These are phyloP conservation scores for Avena insularis DNA, from an alignment of 176 grass and related monocot species.

Conservation along the genomic window DNA sequence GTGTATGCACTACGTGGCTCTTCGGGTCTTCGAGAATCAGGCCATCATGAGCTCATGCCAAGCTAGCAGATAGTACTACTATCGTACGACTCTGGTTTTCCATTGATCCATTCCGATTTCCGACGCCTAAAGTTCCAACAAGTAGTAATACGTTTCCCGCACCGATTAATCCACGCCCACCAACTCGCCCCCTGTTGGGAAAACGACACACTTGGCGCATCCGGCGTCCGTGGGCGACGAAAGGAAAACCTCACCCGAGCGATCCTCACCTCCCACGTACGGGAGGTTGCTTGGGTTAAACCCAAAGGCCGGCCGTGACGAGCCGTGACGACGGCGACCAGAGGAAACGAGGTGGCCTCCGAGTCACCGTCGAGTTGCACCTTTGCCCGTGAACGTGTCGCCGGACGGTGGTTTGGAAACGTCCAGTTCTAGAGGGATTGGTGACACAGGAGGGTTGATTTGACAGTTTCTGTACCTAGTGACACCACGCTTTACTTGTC, in stretches of 20 bases:
- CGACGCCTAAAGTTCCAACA: not conserved
- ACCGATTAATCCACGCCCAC: not conserved
- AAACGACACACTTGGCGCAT: constrained; percentile 1
- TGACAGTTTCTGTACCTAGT: constrained; percentile 9
- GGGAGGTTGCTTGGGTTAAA: constrained; percentile 51
- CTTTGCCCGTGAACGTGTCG: constrained; percentile 5
- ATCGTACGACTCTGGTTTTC: not conserved
- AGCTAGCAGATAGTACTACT: no score
- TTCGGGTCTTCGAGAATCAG: not conserved
- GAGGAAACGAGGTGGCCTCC: constrained; percentile 14
- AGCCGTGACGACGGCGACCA: constrained; percentile 34
- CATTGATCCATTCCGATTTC: not conserved
- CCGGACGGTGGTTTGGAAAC: constrained; percentile 34
- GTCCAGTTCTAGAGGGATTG: constrained; percentile 36
- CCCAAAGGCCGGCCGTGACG: constrained; percentile 2
- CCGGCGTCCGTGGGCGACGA: constrained; percentile 20
- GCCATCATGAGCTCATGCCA: constrained; percentile 3
- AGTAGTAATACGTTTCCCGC: not conserved
- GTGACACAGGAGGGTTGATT: not conserved
- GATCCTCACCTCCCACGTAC: constrained; percentile 21
- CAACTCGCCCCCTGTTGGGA: not conserved
- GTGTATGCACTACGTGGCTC: not conserved
- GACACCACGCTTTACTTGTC: constrained; percentile 31
- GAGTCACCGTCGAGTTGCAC: constrained; percentile 34
- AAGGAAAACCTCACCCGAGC: constrained; percentile 23